Conservation (phyloP, 352 stramenopile species). For the Pythium myriotylum region DNA sequence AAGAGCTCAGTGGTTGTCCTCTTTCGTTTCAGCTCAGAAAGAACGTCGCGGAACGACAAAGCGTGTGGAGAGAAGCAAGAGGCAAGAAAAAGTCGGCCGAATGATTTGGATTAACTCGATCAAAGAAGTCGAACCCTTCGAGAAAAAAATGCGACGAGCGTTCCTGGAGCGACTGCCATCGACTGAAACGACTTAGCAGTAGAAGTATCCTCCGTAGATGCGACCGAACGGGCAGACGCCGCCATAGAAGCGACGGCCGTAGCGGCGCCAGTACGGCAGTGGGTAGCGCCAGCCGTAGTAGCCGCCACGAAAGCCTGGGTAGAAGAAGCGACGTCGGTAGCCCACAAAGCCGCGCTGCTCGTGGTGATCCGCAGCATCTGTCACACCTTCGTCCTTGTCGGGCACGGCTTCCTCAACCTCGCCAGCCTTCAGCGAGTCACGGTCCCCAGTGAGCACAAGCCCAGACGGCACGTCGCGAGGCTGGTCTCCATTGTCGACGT, state of each 20-base stretch:
- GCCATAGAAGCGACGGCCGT: constrained; percentile 35
- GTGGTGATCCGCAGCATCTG: too few species aligned
- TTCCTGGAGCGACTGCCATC: neutral
- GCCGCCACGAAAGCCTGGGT: constrained; percentile 32
- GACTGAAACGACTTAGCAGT: constrained; percentile 33
- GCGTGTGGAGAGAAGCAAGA: too few species aligned
- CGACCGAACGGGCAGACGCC: constrained; percentile 34
- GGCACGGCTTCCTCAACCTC: neutral
- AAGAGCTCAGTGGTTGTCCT: too few species aligned
- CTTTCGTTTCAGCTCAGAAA: too few species aligned
- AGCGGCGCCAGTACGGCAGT: constrained; percentile 44
- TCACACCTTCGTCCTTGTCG: neutral
- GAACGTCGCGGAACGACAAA: too few species aligned
- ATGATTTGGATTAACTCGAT: too few species aligned
- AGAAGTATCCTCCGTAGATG: constrained; percentile 42
- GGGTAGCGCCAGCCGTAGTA: constrained; percentile 48
- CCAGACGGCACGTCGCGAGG: neutral
- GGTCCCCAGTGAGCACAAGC: constrained; percentile 8
- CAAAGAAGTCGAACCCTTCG: neutral
- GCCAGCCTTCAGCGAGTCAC: neutral
- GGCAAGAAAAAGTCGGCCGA: too few species aligned
- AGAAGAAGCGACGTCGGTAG: constrained; percentile 36
- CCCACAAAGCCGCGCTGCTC: constrained; percentile 5
- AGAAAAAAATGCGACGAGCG: neutral
- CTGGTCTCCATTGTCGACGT: neutral